phyloP scores from a whole-genome alignment of 2,329 filamentous ascomycete species.

The Fusarium abutilonis region DNA sequence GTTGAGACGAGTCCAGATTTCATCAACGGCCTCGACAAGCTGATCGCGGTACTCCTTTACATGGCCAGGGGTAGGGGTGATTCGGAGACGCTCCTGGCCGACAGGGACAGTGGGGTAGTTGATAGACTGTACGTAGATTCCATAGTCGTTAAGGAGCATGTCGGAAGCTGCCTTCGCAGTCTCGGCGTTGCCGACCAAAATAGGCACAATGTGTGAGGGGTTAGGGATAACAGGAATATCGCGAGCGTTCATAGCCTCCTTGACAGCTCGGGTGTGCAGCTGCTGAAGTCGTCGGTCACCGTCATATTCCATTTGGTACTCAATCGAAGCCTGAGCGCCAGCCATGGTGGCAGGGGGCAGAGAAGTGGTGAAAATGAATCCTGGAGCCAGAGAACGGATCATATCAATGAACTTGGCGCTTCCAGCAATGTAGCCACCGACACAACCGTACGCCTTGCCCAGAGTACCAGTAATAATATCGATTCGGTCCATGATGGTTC shows the following conservation, averaged over 20 bases:
- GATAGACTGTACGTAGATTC: constrained; percentile 98
- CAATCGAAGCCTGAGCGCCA: constrained; percentile 88
- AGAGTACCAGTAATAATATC: constrained; percentile 98
- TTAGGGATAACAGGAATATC: constrained; percentile 98
- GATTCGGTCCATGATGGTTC: constrained; percentile 93
- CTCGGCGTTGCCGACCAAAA: constrained; percentile 93
- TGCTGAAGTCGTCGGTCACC: constrained; percentile 93
- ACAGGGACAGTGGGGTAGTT: constrained; percentile 99
- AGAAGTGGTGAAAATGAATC: constrained; percentile 99
- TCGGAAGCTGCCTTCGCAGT: constrained; percentile 92
- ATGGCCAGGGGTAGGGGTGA: constrained; percentile 96
- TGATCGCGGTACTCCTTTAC: constrained; percentile 84
- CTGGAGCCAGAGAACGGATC: constrained; percentile 91
- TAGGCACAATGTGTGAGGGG: constrained; percentile 93
- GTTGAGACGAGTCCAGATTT: constrained; percentile 86
- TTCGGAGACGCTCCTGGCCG: constrained; percentile 94
- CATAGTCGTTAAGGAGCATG: constrained; percentile 86
- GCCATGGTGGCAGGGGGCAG: constrained; percentile 97
- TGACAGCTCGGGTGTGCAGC: constrained; percentile 93
- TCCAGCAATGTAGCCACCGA: constrained; percentile 96
- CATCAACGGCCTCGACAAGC: constrained; percentile 83
- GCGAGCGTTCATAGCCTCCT: constrained; percentile 78
- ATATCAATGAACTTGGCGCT: constrained; percentile 88
- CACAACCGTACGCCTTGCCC: constrained; percentile 97
- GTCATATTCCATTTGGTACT: constrained; percentile 87